Percentiles rank a stretch among this genome's conserved stretches.
These are phyloP conservation scores for Boechera retrofracta DNA, from an alignment of 345 rosid genomes.

Conservation along the genomic window DNA sequence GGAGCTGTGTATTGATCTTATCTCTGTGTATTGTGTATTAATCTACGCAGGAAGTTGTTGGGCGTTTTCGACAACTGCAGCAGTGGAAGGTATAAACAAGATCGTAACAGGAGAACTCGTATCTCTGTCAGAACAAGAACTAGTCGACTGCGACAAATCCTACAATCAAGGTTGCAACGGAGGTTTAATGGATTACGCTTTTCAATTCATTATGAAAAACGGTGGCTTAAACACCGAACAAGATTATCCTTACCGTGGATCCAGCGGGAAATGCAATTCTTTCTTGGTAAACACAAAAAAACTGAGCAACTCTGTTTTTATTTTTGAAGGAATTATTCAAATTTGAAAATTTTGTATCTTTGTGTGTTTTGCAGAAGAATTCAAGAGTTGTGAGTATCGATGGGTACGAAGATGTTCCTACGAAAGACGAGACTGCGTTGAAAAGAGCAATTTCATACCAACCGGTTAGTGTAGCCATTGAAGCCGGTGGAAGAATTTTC, in stretches of 20 bases:
- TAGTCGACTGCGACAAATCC: conserved; percentile 81
- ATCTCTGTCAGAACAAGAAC: conserved; percentile 84
- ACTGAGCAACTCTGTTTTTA: conserved; percentile 31
- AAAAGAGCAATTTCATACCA: conserved; percentile 79
- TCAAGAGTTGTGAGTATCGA: conserved; percentile 80
- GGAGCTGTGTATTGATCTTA: neutral
- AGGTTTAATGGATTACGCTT: conserved; percentile 97
- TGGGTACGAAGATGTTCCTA: conserved; percentile 76
- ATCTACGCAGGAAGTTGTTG: conserved; percentile 85
- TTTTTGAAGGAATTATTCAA: neutral
- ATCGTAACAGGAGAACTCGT: conserved; percentile 81
- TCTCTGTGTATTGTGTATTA: neutral
- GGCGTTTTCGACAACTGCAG: conserved; percentile 94
- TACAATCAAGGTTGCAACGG: conserved; percentile 87
- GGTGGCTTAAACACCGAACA: conserved; percentile 84
- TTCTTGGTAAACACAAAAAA: conserved; percentile 49
- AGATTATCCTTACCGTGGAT: conserved; percentile 77
- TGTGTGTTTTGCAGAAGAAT: conserved; percentile 52
- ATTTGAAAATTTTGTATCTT: neutral
- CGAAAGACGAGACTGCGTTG: conserved; percentile 63
- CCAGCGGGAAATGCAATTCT: conserved; percentile 59
- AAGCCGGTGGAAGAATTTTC: conserved; percentile 81
- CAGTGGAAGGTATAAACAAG: conserved; percentile 91
- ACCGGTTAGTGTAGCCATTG: conserved; percentile 95
- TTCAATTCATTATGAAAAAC: conserved; percentile 79